Evolutionary conservation across 148 eudicot species (phyloP).

Genomic region (Camellia granthamiana): DNA sequence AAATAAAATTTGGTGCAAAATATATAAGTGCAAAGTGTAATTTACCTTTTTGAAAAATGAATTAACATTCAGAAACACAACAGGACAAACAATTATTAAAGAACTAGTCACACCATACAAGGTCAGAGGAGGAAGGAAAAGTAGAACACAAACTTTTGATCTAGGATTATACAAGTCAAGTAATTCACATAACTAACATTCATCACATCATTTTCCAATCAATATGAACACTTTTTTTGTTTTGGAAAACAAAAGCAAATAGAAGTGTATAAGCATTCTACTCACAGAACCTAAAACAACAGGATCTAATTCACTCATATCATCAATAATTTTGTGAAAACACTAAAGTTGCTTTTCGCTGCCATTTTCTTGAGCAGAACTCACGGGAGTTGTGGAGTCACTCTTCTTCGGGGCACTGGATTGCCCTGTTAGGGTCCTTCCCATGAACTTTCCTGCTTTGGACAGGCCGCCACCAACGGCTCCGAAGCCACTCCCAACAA

Average conservation of each 20-base stretch:
- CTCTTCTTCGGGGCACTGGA: conserved; percentile 41
- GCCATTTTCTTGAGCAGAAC: conserved; percentile 58
- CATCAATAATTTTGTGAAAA: neutral
- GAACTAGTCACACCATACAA: neutral
- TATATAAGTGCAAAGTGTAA: too few relatives aligned
- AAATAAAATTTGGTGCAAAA: too few relatives aligned
- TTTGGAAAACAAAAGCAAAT: too few relatives aligned
- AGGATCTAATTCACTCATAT: neutral
- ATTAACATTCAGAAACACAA: too few relatives aligned
- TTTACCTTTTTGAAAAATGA: too few relatives aligned
- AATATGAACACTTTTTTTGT: neutral
- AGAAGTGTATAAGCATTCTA: too few relatives aligned
- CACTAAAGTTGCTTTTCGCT: conserved; percentile 42
- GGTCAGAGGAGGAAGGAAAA: neutral
- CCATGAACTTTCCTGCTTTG: conserved; percentile 94
- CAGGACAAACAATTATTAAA: too few relatives aligned
- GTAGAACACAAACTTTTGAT: neutral
- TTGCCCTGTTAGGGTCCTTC: conserved; percentile 71
- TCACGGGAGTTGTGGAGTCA: conserved; percentile 60
- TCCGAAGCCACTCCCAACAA: conserved; percentile 60
- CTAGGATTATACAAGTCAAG: neutral
- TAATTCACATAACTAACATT: neutral
- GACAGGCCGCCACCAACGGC: conserved; percentile 74
- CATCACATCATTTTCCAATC: neutral
- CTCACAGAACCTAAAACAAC: too few relatives aligned